Evolutionary conservation across 495 filamentous ascomycete genomes (phyloP).

Genomic region (Penicillium diatomitis): DNA sequence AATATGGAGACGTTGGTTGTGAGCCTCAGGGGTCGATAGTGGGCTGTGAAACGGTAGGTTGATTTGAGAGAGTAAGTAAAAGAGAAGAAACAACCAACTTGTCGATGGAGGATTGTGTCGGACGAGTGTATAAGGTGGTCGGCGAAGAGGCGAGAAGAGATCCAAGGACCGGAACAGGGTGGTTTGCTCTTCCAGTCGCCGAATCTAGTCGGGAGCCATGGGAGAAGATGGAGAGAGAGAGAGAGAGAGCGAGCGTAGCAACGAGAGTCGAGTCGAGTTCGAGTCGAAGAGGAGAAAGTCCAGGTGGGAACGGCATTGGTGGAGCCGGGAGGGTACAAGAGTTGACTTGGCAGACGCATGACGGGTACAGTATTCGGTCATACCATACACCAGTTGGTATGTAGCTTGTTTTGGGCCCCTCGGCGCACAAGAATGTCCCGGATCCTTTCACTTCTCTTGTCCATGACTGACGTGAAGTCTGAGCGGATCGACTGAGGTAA

Average conservation of each 20-base stretch:
- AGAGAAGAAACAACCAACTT: conserved; percentile 37
- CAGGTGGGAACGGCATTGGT: conserved; percentile 36
- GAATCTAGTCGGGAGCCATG: conserved; percentile 55
- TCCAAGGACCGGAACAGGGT: conserved; percentile 16
- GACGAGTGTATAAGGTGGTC: conserved; percentile 41
- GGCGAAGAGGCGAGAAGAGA: conserved; percentile 48
- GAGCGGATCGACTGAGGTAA: too few relatives aligned
- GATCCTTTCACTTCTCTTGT: too few relatives aligned
- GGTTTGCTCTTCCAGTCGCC: conserved; percentile 4
- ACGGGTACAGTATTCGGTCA: too few relatives aligned
- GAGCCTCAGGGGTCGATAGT: neutral
- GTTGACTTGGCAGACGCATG: neutral
- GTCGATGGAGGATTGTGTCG: too few relatives aligned
- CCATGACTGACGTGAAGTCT: too few relatives aligned
- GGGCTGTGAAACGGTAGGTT: neutral
- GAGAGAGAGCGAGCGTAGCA: conserved; percentile 43
- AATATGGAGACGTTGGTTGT: neutral
- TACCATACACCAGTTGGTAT: too few relatives aligned
- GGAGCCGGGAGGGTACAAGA: conserved; percentile 9
- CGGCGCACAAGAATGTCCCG: too few relatives aligned
- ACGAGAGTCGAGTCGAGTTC: neutral
- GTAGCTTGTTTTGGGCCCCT: too few relatives aligned
- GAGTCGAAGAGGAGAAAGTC: conserved; percentile 55
- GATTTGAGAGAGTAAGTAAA: conserved; percentile 34
- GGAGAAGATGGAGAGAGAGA: conserved; percentile 46